Conservation (phyloP, 2,329 filamentous ascomycete genomes). For the Fusarium subglutinans region DNA sequence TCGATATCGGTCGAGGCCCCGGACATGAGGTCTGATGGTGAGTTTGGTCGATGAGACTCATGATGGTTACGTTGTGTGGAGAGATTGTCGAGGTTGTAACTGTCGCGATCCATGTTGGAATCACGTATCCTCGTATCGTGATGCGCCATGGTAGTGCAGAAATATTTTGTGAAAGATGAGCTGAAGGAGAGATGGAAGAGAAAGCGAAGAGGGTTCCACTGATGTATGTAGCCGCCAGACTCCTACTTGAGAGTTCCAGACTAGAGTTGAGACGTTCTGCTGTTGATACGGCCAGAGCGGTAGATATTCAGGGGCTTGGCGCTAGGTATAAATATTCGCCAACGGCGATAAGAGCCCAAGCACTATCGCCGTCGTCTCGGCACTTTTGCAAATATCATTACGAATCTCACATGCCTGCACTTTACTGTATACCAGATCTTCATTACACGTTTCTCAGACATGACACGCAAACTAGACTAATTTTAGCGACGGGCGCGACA, state of each 20-base stretch:
- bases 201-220: not conserved
- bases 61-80: not conserved
- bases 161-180: not conserved
- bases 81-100: slow-evolving; percentile 11
- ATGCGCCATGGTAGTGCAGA: not conserved
- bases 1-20: slow-evolving; percentile 11
- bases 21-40: not conserved
- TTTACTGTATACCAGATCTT: slow-evolving; percentile 9
- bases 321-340: slow-evolving; percentile 4
- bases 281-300: not conserved
- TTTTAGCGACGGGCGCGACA: not conserved
- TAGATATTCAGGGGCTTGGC: slow-evolving; percentile 3
- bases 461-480: slow-evolving; percentile 22
- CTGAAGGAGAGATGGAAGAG: not conserved
- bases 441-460: not conserved
- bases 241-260: not conserved
- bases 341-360: not conserved
- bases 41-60: not conserved
- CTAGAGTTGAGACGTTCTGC: not conserved
- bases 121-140: not conserved
- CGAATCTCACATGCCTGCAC: not conserved
- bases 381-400: slow-evolving; percentile 6
- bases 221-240: not conserved
- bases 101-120: not conserved
- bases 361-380: not conserved